Base-by-base conservation (phyloP, 78 protist species). In the Anaeramoeba ignava region DNA sequence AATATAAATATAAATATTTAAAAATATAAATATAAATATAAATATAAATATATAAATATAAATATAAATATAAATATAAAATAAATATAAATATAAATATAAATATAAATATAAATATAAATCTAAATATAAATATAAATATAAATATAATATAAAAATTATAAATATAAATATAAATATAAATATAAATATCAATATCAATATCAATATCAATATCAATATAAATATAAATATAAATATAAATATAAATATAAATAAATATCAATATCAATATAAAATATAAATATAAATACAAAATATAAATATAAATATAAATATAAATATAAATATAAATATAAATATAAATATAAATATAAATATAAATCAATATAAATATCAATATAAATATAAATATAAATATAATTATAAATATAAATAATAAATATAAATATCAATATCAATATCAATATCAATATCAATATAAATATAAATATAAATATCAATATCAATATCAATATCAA, bases 51-150 rank as follows among this genome's bases (percentile, higher is more conserved):
- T n/a, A n/a, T n/a, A n/a, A n/a, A n/a, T n/a, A n/a, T n/a, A n/a
- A n/a, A n/a, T n/a, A n/a, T n/a, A n/a, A n/a, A n/a, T n/a, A n/a
- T n/a, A n/a, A n/a, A n/a, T n/a, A n/a, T n/a, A n/a, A n/a, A n/a
- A n/a, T n/a, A n/a, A n/a, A 68, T 68, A n/a, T n/a, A n/a, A 68
- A n/a, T 33, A 68, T 68, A 68, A 68, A 68, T 68, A 68, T n/a
- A n/a, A 68, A 68, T 33, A 33, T 33, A 33, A 68, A 33, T 68
- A 33, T 68, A 68, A 68, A 33, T 68, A 68, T 33, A 68, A 68
- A n/a, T n/a, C n/a, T 33, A n/a, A 68, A 68, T 68, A n/a, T n/a
- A 68, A n/a, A 33, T 33, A 33, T 68, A 33, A 68, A 68, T 33
- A 68, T 33, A 68, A 68, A 68, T n/a, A 68, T 68, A 68, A 68